Base-by-base conservation (phyloP, 1,284 basidiomycete genomes). In the Acaromyces ingoldii region DNA sequence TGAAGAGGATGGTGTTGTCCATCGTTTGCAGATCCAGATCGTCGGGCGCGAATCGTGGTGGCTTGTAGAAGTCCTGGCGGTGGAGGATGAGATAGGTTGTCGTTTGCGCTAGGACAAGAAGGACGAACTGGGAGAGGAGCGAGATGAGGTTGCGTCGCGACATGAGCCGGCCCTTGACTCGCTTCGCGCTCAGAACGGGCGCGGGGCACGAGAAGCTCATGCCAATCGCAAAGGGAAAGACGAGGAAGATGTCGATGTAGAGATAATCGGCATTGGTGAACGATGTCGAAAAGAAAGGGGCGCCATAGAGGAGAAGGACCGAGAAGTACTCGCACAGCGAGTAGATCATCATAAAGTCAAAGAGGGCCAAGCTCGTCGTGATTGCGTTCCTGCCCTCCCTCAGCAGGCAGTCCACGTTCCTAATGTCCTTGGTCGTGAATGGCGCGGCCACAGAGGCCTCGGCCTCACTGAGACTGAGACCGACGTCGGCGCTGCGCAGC, bases 231-330 rank as follows among this genome's bases (percentile, higher is more conserved):
- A 67, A 45, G 17, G 58, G 53, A 4, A 67, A 33, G 1, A 67
- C 55, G 33, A 47, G 42, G 43, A 63, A 61, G 30, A 67, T 33
- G 42, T 66, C 65, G 49, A 65, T 61, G 39, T 57, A 66, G 9
- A 65, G 55, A 29, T 65, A 64, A 55, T 66, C 62, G 22, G 58
- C 63, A 31, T 67, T 65, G 43, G 60, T 58, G 15, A 67, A 37
- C 26, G 55, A 58, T 9, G 65, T 61, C 19, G 61, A 55, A 19
- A 55, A 49, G 13, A 58, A 58, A n/a, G 33, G 33, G 19, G 33
- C 33, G 33, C 33, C 33, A 36, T 65, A 67, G 15, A 67, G 58
- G 11, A 67, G 37, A 1, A 65, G 28, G 9, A 67, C 65, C n/a
- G 55, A 55, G 25, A 57, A 63, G 63, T 63, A 67, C 51, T 67